phyloP scores from a whole-genome alignment of 352 stramenopile species.

The Phytophthora syringae region DNA sequence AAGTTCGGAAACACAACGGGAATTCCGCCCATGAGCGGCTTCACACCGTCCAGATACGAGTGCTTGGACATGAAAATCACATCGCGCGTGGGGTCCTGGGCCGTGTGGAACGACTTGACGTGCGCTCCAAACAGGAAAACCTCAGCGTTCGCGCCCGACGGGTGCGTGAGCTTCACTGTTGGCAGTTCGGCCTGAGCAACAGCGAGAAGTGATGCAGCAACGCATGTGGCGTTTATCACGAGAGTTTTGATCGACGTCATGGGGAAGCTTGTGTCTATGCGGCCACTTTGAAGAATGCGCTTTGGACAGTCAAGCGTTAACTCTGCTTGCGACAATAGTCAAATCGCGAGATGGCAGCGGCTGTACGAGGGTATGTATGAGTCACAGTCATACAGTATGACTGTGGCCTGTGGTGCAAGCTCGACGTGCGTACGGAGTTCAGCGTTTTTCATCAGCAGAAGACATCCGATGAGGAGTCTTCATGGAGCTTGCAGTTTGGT shows the following conservation, averaged over 20 bases:
- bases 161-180: constrained; percentile 57
- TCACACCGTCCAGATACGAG: constrained; percentile 81
- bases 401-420: too few relatives aligned
- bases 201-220: not conserved
- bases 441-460: too few relatives aligned
- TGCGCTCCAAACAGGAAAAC: constrained; percentile 86
- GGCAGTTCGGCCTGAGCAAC: constrained; percentile 40
- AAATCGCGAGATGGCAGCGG: constrained; percentile 15
- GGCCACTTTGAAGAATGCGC: constrained; percentile 2
- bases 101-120: constrained; percentile 66
- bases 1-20: constrained; percentile 94
- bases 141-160: constrained; percentile 61
- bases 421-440: too few relatives aligned
- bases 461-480: too few relatives aligned
- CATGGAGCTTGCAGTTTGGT: too few relatives aligned
- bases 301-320: constrained; percentile 1
- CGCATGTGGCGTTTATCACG: constrained; percentile 1
- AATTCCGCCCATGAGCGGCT: constrained; percentile 91
- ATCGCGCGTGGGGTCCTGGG: constrained; percentile 45
- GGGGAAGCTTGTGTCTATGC: not conserved
- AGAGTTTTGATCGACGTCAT: constrained; percentile 9
- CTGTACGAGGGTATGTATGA: too few relatives aligned
- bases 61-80: constrained; percentile 88
- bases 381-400: too few relatives aligned
- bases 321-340: constrained; percentile 10